Conservation (phyloP, 176 grass and related monocot species). For the Bonia amplexicaulis region DNA sequence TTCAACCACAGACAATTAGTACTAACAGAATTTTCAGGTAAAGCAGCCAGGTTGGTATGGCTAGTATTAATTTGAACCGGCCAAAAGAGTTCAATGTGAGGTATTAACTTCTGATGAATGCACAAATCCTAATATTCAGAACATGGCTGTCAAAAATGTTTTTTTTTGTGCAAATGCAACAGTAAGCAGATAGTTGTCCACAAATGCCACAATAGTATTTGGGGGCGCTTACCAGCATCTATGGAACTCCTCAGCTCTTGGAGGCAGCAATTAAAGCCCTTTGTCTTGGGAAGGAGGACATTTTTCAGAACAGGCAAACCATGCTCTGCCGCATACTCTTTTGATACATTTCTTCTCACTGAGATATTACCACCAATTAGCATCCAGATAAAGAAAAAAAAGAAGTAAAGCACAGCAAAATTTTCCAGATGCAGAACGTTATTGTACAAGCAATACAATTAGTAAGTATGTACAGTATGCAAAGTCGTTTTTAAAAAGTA, state of each 20-base stretch:
- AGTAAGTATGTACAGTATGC: background rate
- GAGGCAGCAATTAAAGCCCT: conserved; percentile 79
- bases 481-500: background rate
- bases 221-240: conserved; percentile 30
- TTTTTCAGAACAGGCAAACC: conserved; percentile 89
- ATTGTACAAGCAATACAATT: background rate
- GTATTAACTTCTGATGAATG: background rate
- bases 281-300: conserved; percentile 87
- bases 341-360: conserved; percentile 92
- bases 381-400: conserved; percentile 27
- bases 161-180: background rate
- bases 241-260: conserved; percentile 63
- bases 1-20: background rate
- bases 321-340: conserved; percentile 73
- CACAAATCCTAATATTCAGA: background rate
- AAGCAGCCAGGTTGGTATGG: background rate
- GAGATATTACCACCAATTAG: conserved; percentile 29
- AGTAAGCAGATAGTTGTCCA: background rate
- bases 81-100: background rate
- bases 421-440: background rate
- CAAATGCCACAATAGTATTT: background rate
- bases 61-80: background rate
- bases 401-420: background rate
- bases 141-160: background rate
- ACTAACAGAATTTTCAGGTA: background rate